Evolutionary conservation across 805 yeast species (phyloP).

Genomic region (Myxozyma vanderwaltii): DNA sequence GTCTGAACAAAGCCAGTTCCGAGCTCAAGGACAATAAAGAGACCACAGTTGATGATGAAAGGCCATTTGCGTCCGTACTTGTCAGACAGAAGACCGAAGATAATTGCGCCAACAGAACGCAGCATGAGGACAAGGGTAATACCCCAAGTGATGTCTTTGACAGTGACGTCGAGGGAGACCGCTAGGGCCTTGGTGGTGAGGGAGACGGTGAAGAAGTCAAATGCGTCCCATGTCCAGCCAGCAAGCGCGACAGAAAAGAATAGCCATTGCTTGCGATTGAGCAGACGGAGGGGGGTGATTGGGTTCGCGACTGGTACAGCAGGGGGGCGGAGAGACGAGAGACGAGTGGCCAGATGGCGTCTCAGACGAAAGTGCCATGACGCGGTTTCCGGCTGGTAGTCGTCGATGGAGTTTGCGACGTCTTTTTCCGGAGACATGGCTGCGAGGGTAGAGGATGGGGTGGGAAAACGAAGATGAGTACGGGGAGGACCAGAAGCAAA

Average conservation of each 20-base stretch:
- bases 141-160: conserved; percentile 67
- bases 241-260: conserved; percentile 60
- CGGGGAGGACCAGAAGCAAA: neutral
- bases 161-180: conserved; percentile 47
- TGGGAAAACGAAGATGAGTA: neutral
- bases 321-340: conserved; percentile 41
- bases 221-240: conserved; percentile 74
- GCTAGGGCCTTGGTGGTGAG: conserved; percentile 58
- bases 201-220: conserved; percentile 68
- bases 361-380: conserved; percentile 27
- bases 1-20: conserved; percentile 68
- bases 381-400: neutral
- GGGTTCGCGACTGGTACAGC: conserved; percentile 52
- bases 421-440: neutral
- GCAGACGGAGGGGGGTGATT: conserved; percentile 54
- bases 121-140: conserved; percentile 71
- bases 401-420: neutral
- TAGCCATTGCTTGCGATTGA: conserved; percentile 60
- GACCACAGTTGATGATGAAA: conserved; percentile 53
- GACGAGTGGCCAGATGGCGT: conserved; percentile 41
- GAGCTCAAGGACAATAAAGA: conserved; percentile 59
- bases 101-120: conserved; percentile 68
- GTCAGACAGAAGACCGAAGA: conserved; percentile 65
- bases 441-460: neutral
- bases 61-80: conserved; percentile 71